Percentiles rank a stretch among this genome's conserved stretches.
phyloP scores from a whole-genome alignment of 371 early-diverging fungal genomes.

The Dichotomocladium elegans region DNA sequence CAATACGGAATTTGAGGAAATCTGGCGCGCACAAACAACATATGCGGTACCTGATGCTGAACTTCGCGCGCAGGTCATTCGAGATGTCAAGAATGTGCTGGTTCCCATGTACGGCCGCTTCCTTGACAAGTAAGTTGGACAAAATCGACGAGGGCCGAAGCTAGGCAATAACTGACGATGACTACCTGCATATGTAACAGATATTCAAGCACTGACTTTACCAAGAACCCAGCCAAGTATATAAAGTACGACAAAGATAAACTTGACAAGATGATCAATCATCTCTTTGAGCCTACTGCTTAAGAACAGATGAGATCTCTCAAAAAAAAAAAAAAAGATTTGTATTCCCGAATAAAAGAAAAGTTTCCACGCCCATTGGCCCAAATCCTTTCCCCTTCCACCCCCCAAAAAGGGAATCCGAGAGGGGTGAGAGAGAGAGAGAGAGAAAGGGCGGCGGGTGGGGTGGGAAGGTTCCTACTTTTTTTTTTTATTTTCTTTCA shows the following conservation, averaged over 20 bases:
- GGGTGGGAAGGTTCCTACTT: no score
- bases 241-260: slow-evolving; percentile 71
- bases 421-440: no score
- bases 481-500: no score
- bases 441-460: no score
- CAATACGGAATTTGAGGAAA: slow-evolving; percentile 80
- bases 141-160: no score
- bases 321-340: no score
- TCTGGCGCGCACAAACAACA: slow-evolving; percentile 64
- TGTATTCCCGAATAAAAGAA: no score
- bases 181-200: slow-evolving; percentile 13
- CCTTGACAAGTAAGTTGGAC: slow-evolving; percentile 58
- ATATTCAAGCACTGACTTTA: slow-evolving; percentile 63
- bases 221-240: slow-evolving; percentile 80
- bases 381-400: no score
- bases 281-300: slow-evolving; percentile 64
- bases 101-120: slow-evolving; percentile 81
- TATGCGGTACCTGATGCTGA: slow-evolving; percentile 84
- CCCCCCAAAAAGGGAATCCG: no score
- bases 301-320: slow-evolving; percentile 7
- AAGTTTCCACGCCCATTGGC: no score
- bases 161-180: slow-evolving; percentile 3
- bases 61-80: slow-evolving; percentile 65
- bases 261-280: slow-evolving; percentile 62
- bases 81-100: slow-evolving; percentile 69